Evolutionary conservation across 495 filamentous ascomycete genomes (phyloP), one percentile per base, ranked within the genome.

Genomic region (Talaromyces ruber): DNA sequence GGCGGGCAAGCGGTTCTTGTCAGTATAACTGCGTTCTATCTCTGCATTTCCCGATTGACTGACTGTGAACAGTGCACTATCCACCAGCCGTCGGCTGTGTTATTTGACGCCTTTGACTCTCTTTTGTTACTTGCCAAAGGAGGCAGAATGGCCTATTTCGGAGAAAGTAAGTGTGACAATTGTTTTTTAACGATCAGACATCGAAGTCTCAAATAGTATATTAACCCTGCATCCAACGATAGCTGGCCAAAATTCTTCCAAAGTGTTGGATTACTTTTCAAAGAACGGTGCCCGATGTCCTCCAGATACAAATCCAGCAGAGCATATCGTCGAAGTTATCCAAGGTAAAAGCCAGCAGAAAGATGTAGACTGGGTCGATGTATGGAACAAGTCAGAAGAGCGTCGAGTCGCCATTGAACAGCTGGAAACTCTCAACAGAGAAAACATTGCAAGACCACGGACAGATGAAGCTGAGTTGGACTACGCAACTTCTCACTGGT

Each of bases 271-370:
- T 0, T 86, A 85, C 59, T 84, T 91, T 81, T 67, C 64, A 26
- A 70, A 70, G 25, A 68, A 83, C 55, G 82, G 80, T 4, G 80
- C 76, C 4, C 65, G 69, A 9, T 84, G 81, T 43, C 77, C 75
- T 9, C 73, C 79, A 6, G 79, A 84, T 18, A 84, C 86, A 25
- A 91, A 93, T 68, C 86, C 89, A 3, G 91, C 91, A 1, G 91
- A 94, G 71, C 93, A 84, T 76, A 93, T 95, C 87, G 81, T 95
- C 6, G 92, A 96, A 64, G 87, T 86, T 1, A 88, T 96, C 30
- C n/a, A n/a, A n/a, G 91, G 92, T 34, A 90, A 90, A 50, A 90
- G 90, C 21, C 83, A 84, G 63, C 88, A 11, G 81, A 89, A 3
- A 82, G 82, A 87, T 68, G 76, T 81, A 24, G 89, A 93, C 68